Percentiles rank a stretch among this genome's conserved stretches.
Evolutionary conservation across 148 eudicot genomes (phyloP).

Genomic region (Polygonum aviculare): DNA sequence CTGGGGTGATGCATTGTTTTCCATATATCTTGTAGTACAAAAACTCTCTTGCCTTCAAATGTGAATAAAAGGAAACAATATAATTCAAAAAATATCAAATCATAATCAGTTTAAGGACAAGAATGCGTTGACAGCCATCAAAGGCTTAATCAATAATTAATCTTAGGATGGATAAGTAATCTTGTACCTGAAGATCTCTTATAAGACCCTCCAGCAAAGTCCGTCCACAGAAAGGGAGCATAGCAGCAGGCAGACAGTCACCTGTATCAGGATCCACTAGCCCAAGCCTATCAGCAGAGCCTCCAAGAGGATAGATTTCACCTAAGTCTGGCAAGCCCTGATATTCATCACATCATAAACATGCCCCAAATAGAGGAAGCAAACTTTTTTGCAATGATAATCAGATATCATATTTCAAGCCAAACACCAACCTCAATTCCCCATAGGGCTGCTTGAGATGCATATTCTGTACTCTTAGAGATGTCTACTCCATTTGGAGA

Average conservation of each 20-base stretch:
- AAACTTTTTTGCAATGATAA: background rate
- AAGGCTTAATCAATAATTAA: slow-evolving; percentile 10
- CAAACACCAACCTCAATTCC: slow-evolving; percentile 71
- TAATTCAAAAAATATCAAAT: background rate
- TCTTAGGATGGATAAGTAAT: background rate
- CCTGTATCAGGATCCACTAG: slow-evolving; percentile 79
- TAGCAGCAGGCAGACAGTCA: slow-evolving; percentile 98
- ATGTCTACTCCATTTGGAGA: slow-evolving; percentile 83
- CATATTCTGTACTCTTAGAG: slow-evolving; percentile 75
- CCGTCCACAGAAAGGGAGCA: slow-evolving; percentile 92
- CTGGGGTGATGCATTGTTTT: slow-evolving; percentile 85
- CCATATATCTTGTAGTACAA: slow-evolving; percentile 86
- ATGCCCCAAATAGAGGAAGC: slow-evolving; percentile 10
- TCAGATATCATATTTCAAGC: background rate
- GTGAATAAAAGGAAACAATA: slow-evolving; percentile 10
- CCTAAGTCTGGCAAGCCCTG: slow-evolving; percentile 96
- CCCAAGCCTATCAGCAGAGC: slow-evolving; percentile 98
- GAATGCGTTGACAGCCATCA: slow-evolving; percentile 11
- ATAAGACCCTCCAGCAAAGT: slow-evolving; percentile 92
- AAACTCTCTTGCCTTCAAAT: slow-evolving; percentile 81
- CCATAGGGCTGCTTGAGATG: slow-evolving; percentile 96
- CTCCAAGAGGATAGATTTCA: slow-evolving; percentile 98
- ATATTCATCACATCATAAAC: slow-evolving; percentile 22
- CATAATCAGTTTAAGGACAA: background rate
- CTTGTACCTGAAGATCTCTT: slow-evolving; percentile 92